Base-by-base conservation (phyloP, 345 rosid species). In the Excoecaria cochinchinensis region DNA sequence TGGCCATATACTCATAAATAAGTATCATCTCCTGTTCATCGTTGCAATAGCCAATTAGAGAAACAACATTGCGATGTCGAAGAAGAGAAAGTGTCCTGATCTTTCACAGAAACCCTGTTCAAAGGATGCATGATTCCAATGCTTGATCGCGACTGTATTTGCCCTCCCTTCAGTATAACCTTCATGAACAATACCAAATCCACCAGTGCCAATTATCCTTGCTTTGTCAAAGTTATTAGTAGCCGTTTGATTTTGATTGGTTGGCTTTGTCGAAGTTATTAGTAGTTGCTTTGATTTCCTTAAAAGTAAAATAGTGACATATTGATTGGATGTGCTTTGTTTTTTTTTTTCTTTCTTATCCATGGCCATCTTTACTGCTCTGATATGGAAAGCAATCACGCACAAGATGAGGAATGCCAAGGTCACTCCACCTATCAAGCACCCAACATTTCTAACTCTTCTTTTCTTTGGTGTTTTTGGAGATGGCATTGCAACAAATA, bases 11-110 rank as follows among this genome's bases (percentile, higher is more conserved):
- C 48, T 68, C 78, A 0, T 76, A 68, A 2, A 68, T 73, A 12
- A 75, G 67, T 6, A 75, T 75, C 78, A 67, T 75, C 44, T 67
- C 78, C 14, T 59, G 31, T 5, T 64, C 68, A 11, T 76, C 78
- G 1, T 15, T 36, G 73, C 73, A 76, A 14, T 48, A 76, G 11
- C 78, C 73, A 4, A 76, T 8, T 38, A 76, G 17, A 57, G 78
- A 76, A 22, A 76, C 78, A 48, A 76, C 11, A 47, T 76, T 69
- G 6, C 40, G 44, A 39, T 76, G 78, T 12, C 39, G 44, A 15
- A 76, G 73, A 6, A 46, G 56, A 46, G 73, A 76, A 19, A 76
- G 62, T 9, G 62, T 57, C 11, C 13, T 16, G 39, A 76, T 76
- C 47, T 76, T 73, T 76, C 73, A 11, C 17, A 0, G 13, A 44